Evolutionary conservation across 139 green algal genomes (phyloP), one percentile per base, ranked within the genome.

Genomic region (Chlorella sp.): DNA sequence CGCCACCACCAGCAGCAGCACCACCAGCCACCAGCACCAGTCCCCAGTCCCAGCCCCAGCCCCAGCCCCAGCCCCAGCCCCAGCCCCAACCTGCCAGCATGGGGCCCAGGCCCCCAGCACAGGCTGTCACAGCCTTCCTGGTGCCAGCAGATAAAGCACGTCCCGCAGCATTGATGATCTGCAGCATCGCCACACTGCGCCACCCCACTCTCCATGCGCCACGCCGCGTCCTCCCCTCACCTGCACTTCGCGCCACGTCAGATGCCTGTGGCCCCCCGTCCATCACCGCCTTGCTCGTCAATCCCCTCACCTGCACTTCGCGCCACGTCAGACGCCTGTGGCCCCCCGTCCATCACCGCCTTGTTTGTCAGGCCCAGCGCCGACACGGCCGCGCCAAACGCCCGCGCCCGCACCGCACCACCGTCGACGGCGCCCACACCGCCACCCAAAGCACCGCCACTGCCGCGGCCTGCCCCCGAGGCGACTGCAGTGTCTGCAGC

Each of bases 341-440:
- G 10, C 26, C 55, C 50, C 30, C 77, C 82, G 17, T 72, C 76
- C 31, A 85, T 88, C 31, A 97, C 69, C 1, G 91, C 90, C 80
- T 96, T 97, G 78, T 99, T 97, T 35, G 91, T 96, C 3, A 99
- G 88, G 5, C 93, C 95, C 35, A 99, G 87, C 6, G 95, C 93
- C 14, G 88, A 77, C 14, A 96, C 82, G 30, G 86, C 70, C 0
- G 91, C 93, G 14, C 93, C 93, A 30, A 93, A 77, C 0, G 84
- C 85, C 0, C 61, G 73, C 2, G 31, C 73, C 32, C 60, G 42
- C 42, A 17, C 17, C 10, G 10, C 42, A 17, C n/a, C n/a, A n/a
- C n/a, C n/a, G n/a, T n/a, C n/a, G n/a, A n/a, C n/a, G n/a, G n/a
- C n/a, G n/a, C n/a, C n/a, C n/a, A n/a, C n/a, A n/a, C n/a, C n/a